phyloP scores from a whole-genome alignment of 106 monocot genomes.

The Cymbidium sinense region DNA sequence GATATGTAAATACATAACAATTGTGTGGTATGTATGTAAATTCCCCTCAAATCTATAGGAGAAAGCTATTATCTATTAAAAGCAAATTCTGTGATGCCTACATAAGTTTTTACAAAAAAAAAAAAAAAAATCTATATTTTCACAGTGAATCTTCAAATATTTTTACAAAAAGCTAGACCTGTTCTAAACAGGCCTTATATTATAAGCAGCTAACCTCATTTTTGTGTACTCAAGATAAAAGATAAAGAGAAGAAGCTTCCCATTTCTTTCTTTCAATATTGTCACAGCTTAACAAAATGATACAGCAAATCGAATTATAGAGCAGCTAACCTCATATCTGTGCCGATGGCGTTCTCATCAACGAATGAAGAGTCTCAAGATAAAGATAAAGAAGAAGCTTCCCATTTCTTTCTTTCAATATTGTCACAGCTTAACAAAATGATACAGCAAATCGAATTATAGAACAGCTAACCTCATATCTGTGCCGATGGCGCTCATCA shows the following conservation, averaged over 20 bases:
- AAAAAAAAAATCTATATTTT: too few species aligned
- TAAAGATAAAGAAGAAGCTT: too few species aligned
- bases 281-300: background rate
- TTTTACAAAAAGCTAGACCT: too few species aligned
- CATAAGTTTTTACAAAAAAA: too few species aligned
- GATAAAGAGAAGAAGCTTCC: background rate
- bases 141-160: too few species aligned
- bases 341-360: slow-evolving; percentile 76
- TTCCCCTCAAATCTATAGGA: too few species aligned
- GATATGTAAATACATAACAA: too few species aligned
- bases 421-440: background rate
- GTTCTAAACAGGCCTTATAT: too few species aligned
- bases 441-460: background rate
- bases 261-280: background rate
- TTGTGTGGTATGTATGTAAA: too few species aligned
- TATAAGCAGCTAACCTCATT: too few species aligned
- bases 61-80: too few species aligned
- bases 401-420: background rate
- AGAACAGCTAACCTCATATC: slow-evolving; percentile 55
- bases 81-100: too few species aligned
- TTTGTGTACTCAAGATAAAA: background rate
- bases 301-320: background rate
- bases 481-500: slow-evolving; percentile 72
- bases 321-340: slow-evolving; percentile 56
- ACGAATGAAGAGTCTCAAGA: slow-evolving; percentile 41